Percentiles rank a stretch among this genome's conserved stretches.
phyloP scores from a whole-genome alignment of 108 stramenopile genomes.

The Pseudonitzschia pungens region DNA sequence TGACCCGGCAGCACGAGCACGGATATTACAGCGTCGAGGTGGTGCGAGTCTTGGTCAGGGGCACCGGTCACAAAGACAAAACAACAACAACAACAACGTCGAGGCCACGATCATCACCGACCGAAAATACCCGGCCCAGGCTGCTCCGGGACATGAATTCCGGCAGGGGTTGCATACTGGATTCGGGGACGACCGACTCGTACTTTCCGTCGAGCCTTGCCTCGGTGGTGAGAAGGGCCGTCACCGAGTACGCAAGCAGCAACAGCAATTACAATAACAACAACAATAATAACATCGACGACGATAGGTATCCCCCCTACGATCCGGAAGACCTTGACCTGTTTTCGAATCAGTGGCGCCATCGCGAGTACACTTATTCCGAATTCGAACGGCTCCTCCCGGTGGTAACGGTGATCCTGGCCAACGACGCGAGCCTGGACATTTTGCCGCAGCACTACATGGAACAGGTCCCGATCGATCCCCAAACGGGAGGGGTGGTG shows the following conservation, averaged over 20 bases:
- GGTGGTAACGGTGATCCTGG: conserved; percentile 50
- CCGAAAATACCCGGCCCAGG: not conserved
- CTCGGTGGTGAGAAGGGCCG: conserved; percentile 53
- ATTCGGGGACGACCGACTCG: conserved; percentile 96
- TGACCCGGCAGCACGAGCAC: conserved; percentile 34
- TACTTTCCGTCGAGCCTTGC: conserved; percentile 72
- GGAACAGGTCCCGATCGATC: conserved; percentile 57
- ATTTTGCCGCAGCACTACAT: conserved; percentile 62
- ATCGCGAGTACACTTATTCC: conserved; percentile 46
- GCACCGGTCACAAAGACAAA: conserved; percentile 25
- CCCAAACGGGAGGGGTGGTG: conserved; percentile 29
- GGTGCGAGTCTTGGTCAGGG: conserved; percentile 49
- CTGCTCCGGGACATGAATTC: conserved; percentile 46
- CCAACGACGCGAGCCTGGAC: conserved; percentile 39
- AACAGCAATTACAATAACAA: not conserved
- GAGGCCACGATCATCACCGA: not conserved
- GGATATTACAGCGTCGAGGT: conserved; percentile 64
- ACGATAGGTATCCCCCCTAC: not conserved
- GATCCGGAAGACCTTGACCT: conserved; percentile 13
- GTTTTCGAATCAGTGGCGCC: conserved; percentile 43
- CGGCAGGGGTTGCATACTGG: conserved; percentile 94
- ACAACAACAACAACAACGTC: conserved; percentile 15
- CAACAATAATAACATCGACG: not conserved
- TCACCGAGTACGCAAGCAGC: conserved; percentile 8
- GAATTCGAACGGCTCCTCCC: conserved; percentile 55